These are phyloP conservation scores for Termitomyces sp. DNA, from an alignment of 768 basidiomycete genomes.

Conservation along the genomic window DNA sequence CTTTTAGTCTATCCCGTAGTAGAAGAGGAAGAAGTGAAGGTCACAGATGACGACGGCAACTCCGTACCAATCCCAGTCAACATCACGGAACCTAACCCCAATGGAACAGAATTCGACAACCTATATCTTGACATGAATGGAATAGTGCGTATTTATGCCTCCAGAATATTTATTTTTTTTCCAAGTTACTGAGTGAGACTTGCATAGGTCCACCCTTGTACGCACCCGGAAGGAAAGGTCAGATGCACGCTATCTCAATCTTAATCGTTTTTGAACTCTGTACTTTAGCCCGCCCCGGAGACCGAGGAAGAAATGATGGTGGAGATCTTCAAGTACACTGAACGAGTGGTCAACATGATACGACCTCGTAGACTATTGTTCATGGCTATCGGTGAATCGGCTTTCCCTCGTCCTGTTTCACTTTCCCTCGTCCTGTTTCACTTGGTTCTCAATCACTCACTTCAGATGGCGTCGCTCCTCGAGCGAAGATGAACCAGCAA, in stretches of 20 bases:
- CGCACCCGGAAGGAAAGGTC: slow-evolving; percentile 96
- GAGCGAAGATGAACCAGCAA: slow-evolving; percentile 99
- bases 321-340: slow-evolving; percentile 94
- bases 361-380: slow-evolving; percentile 92
- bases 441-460: not conserved
- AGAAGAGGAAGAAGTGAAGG: slow-evolving; percentile 77
- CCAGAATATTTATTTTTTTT: not conserved
- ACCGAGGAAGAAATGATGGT: slow-evolving; percentile 99
- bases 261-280: not conserved
- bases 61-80: slow-evolving; percentile 71
- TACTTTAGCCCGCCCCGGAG: slow-evolving; percentile 79
- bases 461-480: slow-evolving; percentile 91
- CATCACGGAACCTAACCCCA: slow-evolving; percentile 83
- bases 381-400: slow-evolving; percentile 88
- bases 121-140: slow-evolving; percentile 99
- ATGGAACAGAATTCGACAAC: slow-evolving; percentile 92
- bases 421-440: not conserved
- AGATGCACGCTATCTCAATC: slow-evolving; percentile 11
- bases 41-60: slow-evolving; percentile 63
- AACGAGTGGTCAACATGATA: slow-evolving; percentile 95
- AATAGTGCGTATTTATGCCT: slow-evolving; percentile 55
- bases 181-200: not conserved
- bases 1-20: slow-evolving; percentile 63
- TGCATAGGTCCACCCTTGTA: slow-evolving; percentile 91
- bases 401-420: too few relatives aligned